Evolutionary conservation across 495 filamentous ascomycete genomes (phyloP).

Genomic region (Penicillium manginii): DNA sequence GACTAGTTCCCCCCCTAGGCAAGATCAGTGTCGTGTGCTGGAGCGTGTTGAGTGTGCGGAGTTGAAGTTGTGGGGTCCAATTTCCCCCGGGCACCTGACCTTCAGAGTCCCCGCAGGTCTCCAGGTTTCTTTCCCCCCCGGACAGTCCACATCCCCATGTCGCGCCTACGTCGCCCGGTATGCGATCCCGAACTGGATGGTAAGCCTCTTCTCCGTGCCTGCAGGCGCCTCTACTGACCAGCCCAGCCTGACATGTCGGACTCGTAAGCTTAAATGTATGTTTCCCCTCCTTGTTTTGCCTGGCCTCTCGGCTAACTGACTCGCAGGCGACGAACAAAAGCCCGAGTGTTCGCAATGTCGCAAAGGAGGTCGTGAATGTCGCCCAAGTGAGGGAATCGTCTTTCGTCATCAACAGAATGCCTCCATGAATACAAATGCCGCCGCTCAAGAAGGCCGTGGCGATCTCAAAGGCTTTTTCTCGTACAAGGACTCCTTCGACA

Average conservation of each 20-base stretch:
- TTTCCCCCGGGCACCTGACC: background rate
- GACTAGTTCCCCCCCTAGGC: background rate
- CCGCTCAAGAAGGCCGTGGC: constrained; percentile 44
- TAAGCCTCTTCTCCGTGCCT: constrained; percentile 22
- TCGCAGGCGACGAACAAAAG: constrained; percentile 56
- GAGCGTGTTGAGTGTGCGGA: background rate
- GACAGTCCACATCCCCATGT: background rate
- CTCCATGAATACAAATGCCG: constrained; percentile 61
- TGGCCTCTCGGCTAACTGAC: constrained; percentile 16
- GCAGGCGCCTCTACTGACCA: constrained; percentile 10
- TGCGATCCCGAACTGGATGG: constrained; percentile 59
- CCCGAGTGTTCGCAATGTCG: constrained; percentile 62
- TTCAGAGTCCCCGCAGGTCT: background rate
- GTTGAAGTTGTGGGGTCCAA: background rate
- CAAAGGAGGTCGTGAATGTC: constrained; percentile 64
- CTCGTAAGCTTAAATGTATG: constrained; percentile 65
- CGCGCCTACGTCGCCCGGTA: constrained; percentile 42
- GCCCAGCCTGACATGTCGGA: constrained; percentile 62
- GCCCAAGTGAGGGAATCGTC: constrained; percentile 64
- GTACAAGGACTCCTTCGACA: constrained; percentile 69
- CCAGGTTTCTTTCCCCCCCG: background rate
- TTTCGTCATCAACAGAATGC: constrained; percentile 77
- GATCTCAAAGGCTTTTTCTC: constrained; percentile 68
- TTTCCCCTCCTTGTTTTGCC: constrained; percentile 4
- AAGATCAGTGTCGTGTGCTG: no score